These are phyloP conservation scores for Wallacemonas sp. DNA, from an alignment of 208 protist species.

Conservation along the genomic window DNA sequence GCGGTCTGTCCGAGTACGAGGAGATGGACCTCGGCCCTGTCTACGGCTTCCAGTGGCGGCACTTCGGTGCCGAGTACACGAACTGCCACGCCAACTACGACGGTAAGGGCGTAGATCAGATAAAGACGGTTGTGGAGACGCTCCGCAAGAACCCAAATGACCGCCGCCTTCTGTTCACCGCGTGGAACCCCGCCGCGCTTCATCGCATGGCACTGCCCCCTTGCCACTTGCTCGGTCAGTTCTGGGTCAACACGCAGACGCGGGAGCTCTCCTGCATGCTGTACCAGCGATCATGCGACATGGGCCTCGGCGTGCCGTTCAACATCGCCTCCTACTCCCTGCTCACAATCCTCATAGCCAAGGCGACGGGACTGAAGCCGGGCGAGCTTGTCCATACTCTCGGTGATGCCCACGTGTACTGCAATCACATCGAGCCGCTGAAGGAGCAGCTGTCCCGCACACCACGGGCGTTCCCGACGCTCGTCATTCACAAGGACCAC, in stretches of 20 bases:
- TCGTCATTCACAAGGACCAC: constrained; percentile 66
- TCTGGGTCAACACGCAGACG: constrained; percentile 92
- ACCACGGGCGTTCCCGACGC: constrained; percentile 93
- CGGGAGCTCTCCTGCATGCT: constrained; percentile 95
- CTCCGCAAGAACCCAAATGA: constrained; percentile 94
- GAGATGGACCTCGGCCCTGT: constrained; percentile 98
- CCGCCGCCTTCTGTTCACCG: constrained; percentile 96
- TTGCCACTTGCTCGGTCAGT: constrained; percentile 98
- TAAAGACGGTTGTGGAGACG: constrained; percentile 90
- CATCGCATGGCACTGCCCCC: constrained; percentile 97
- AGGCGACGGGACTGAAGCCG: constrained; percentile 92
- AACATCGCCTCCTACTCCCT: constrained; percentile 99
- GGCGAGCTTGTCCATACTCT: constrained; percentile 97
- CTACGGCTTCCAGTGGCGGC: constrained; percentile 99
- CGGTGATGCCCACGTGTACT: constrained; percentile 98
- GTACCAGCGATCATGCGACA: constrained; percentile 94
- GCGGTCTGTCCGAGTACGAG: constrained; percentile 90
- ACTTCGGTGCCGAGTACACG: constrained; percentile 97
- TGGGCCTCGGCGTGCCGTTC: constrained; percentile 99
- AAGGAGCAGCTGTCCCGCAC: constrained; percentile 89
- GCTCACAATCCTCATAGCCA: constrained; percentile 93
- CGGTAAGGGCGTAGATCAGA: constrained; percentile 96
- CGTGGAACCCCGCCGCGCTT: constrained; percentile 97
- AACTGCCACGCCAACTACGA: constrained; percentile 87
- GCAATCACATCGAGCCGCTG: constrained; percentile 97